phyloP scores from a whole-genome alignment of 2,329 filamentous ascomycete genomes.

The Hypoxylon sp. region DNA sequence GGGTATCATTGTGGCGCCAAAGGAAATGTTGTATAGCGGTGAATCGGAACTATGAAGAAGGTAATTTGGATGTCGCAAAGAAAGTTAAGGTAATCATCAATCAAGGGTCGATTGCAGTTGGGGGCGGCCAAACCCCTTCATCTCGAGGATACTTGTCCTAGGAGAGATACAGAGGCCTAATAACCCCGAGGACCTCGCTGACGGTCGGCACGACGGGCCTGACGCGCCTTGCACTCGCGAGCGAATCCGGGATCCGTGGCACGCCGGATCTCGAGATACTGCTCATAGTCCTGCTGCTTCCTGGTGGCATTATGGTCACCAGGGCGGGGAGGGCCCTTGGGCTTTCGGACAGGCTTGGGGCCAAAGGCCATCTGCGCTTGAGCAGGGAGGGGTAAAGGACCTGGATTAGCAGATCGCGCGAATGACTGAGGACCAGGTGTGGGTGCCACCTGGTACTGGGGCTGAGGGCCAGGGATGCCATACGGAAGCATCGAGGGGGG shows the following conservation, averaged over 20 bases:
- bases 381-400: conserved; percentile 23
- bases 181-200: conserved; percentile 4
- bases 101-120: not conserved
- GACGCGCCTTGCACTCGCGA: conserved; percentile 50
- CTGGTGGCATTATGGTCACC: conserved; percentile 43
- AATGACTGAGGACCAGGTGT: not conserved
- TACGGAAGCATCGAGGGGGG: not conserved
- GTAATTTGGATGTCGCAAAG: not conserved
- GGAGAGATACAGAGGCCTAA: not conserved
- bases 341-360: conserved; percentile 55
- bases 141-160: not conserved
- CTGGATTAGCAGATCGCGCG: not conserved
- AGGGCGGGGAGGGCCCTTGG: conserved; percentile 46
- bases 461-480: not conserved
- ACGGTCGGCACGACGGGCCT: conserved; percentile 50
- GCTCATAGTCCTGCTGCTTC: conserved; percentile 53
- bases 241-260: conserved; percentile 48
- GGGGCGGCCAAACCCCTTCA: not conserved
- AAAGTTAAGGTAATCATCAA: not conserved
- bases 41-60: not conserved
- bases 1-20: not conserved
- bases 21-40: not conserved
- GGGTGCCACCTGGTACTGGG: not conserved
- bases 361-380: conserved; percentile 49
- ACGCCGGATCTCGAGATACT: conserved; percentile 52